Percentiles rank a stretch among this genome's conserved stretches.
phyloP scores from a whole-genome alignment of 805 yeast species.

The Yarrowia sp. region DNA sequence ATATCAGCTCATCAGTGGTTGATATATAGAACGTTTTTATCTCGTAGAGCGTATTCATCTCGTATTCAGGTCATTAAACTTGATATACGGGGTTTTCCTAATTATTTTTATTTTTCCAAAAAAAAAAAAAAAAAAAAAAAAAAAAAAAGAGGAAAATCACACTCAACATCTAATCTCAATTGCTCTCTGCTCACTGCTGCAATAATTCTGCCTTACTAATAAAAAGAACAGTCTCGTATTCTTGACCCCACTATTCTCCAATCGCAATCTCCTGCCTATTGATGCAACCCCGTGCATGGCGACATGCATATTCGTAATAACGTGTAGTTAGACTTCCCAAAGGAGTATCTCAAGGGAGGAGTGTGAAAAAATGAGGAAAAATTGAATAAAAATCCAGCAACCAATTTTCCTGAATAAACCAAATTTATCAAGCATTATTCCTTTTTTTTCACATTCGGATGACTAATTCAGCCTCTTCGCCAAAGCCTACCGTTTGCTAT shows the following conservation, averaged over 20 bases:
- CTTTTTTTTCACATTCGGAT: neutral
- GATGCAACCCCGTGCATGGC: neutral
- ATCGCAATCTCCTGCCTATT: constrained; percentile 3
- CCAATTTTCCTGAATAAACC: neutral
- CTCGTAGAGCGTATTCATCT: too few relatives aligned
- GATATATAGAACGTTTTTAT: too few relatives aligned
- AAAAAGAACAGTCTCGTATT: too few relatives aligned
- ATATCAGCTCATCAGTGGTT: too few relatives aligned
- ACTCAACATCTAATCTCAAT: too few relatives aligned
- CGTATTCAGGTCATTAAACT: too few relatives aligned
- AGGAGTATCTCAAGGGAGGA: neutral
- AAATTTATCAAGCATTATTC: neutral
- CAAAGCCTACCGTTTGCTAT: neutral
- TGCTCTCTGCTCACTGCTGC: too few relatives aligned
- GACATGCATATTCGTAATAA: neutral
- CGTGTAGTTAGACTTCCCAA: constrained; percentile 19
- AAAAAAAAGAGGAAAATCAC: too few relatives aligned
- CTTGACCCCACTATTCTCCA: neutral
- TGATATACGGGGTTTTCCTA: too few relatives aligned
- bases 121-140: too few relatives aligned
- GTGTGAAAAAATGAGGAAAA: neutral
- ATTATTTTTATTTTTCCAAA: too few relatives aligned
- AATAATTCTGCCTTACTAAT: too few relatives aligned
- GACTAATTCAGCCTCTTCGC: neutral
- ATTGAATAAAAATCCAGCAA: neutral